Evolutionary conservation across 129 eudicot genomes (phyloP).

Genomic region (Oenanthe sinensis): DNA sequence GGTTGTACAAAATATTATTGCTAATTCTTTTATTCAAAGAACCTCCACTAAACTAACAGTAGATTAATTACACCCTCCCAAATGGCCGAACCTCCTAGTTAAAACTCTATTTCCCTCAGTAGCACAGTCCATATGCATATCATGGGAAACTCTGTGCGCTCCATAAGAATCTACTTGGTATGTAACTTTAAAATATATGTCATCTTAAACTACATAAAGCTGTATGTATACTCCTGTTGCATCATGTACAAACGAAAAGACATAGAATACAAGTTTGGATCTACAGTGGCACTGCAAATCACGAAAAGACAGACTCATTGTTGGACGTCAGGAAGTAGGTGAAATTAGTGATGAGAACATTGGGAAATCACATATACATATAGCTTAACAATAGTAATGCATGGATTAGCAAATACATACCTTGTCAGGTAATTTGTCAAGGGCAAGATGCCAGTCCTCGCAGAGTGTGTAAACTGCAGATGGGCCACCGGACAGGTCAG

Average conservation of each 20-base stretch:
- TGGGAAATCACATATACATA: neutral
- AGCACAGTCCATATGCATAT: neutral
- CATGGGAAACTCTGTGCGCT: neutral
- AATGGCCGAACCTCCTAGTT: neutral
- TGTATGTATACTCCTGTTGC: neutral
- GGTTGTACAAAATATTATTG: neutral
- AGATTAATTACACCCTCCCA: neutral
- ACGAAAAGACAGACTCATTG: neutral
- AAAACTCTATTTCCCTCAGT: neutral
- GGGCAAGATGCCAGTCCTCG: slow-evolving; percentile 42
- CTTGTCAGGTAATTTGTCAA: slow-evolving; percentile 50
- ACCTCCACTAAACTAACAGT: neutral
- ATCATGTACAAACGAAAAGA: neutral
- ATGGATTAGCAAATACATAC: slow-evolving; percentile 14
- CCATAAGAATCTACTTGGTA: neutral
- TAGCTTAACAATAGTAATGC: neutral
- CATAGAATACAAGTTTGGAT: neutral
- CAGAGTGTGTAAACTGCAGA: slow-evolving; percentile 29
- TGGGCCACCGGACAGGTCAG: slow-evolving; percentile 13
- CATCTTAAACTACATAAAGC: neutral
- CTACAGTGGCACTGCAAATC: neutral
- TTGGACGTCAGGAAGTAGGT: neutral
- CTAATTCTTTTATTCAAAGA: neutral
- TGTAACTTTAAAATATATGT: neutral
- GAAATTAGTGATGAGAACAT: neutral